Percentiles rank a stretch among this genome's conserved stretches.
These are phyloP conservation scores for Colletotrichum tamarilloi DNA, from an alignment of 2,329 filamentous ascomycete species.

Conservation along the genomic window DNA sequence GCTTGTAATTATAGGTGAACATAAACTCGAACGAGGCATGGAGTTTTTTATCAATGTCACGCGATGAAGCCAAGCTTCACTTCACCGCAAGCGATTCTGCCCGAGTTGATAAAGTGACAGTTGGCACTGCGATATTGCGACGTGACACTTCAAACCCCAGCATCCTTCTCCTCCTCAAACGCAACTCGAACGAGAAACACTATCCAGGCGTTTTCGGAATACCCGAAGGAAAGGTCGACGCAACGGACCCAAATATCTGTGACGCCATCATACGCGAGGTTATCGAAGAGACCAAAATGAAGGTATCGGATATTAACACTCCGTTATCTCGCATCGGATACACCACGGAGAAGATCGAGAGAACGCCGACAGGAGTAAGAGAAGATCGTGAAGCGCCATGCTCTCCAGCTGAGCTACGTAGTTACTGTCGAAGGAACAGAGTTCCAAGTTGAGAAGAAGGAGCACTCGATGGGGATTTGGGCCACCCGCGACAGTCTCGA, in stretches of 20 bases:
- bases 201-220: constrained; percentile 5
- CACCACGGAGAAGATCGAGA: neutral
- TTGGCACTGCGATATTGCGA: neutral
- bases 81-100: neutral
- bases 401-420: constrained; percentile 1
- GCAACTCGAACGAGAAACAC: neutral
- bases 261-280: constrained; percentile 11
- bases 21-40: neutral
- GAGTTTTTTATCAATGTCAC: neutral
- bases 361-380: neutral
- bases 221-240: constrained; percentile 16
- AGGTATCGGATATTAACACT: neutral
- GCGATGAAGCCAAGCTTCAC: neutral
- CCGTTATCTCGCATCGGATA: neutral
- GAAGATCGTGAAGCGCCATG: neutral
- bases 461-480: constrained; percentile 5
- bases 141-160: neutral
- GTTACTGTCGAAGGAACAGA: neutral
- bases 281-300: constrained; percentile 8
- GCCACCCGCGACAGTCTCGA: neutral
- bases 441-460: neutral
- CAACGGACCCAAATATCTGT: neutral
- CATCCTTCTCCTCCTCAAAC: constrained; percentile 6
- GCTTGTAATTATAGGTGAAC: too few species aligned
- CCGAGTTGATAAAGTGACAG: neutral